Evolutionary conservation across 2,329 filamentous ascomycete species (phyloP).

Genomic region (Ophiostoma ulmi): DNA sequence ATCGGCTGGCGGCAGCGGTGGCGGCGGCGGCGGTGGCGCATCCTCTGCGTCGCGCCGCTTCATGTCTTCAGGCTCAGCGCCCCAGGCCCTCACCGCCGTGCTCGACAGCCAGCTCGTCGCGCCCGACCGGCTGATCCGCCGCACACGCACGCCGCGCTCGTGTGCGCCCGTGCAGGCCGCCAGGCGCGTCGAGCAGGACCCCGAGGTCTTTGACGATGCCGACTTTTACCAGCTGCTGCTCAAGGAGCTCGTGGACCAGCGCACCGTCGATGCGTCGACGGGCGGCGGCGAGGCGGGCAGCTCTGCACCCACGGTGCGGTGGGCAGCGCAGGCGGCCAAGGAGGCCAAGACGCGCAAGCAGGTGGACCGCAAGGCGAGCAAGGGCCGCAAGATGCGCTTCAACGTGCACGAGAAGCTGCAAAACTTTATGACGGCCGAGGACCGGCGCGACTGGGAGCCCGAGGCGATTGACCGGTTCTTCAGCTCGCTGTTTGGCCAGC

Average conservation of each 20-base stretch:
- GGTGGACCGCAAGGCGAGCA: conserved; percentile 90
- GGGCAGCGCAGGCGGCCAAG: conserved; percentile 64
- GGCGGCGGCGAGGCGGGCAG: conserved; percentile 36
- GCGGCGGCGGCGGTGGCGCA: conserved; percentile 45
- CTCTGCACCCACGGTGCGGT: conserved; percentile 52
- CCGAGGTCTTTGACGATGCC: conserved; percentile 79
- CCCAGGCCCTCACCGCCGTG: conserved; percentile 61
- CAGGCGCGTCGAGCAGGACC: conserved; percentile 52
- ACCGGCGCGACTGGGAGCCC: conserved; percentile 73
- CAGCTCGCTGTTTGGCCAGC: conserved; percentile 67
- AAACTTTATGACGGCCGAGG: conserved; percentile 95
- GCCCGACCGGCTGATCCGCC: conserved; percentile 62
- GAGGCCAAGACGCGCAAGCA: conserved; percentile 76
- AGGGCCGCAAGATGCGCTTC: conserved; percentile 89
- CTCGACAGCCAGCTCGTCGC: conserved; percentile 64
- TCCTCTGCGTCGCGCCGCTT: conserved; percentile 51
- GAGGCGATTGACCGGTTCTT: conserved; percentile 74
- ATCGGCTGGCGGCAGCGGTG: conserved; percentile 43
- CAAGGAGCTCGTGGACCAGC: conserved; percentile 87
- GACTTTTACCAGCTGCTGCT: conserved; percentile 92
- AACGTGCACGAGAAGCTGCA: conserved; percentile 95
- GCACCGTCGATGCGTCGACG: conserved; percentile 61
- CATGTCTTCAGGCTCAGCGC: conserved; percentile 38
- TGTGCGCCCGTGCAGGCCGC: conserved; percentile 67
- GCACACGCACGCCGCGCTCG: conserved; percentile 66